Evolutionary conservation across 257 asterid species (phyloP).

Genomic region (Nicotiana noctiflora): DNA sequence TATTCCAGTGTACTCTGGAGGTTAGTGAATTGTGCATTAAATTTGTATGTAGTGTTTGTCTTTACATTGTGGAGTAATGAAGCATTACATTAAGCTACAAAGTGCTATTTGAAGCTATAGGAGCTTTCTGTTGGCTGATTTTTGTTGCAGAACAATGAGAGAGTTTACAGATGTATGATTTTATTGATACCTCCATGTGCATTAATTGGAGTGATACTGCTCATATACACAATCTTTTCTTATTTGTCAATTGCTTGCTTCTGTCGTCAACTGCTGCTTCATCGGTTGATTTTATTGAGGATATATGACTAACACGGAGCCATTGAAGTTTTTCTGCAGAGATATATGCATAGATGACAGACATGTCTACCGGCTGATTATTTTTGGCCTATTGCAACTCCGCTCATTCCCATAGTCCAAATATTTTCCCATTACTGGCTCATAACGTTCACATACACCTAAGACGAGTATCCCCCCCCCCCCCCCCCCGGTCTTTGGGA

Average conservation of each 20-base stretch:
- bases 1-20: constrained; percentile 95
- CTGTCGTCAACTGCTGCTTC: not conserved
- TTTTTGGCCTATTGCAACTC: not conserved
- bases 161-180: not conserved
- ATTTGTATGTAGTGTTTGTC: not conserved
- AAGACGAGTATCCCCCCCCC: not conserved
- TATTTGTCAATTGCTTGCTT: not conserved
- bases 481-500: not conserved
- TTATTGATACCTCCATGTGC: not conserved
- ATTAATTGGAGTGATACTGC: not conserved
- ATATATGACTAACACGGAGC: not conserved
- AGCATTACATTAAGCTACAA: too few relatives aligned
- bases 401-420: not conserved
- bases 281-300: not conserved
- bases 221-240: not conserved
- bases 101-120: not conserved
- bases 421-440: not conserved
- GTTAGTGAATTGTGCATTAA: constrained; percentile 22
- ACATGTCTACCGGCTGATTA: not conserved
- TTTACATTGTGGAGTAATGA: not conserved
- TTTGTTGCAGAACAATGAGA: not conserved
- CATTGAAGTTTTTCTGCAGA: not conserved
- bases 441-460: not conserved
- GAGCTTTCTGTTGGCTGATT: not conserved
- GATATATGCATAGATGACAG: not conserved